phyloP scores from a whole-genome alignment of 2,329 filamentous ascomycete genomes.

The Ceratocystis diversiconidia region DNA sequence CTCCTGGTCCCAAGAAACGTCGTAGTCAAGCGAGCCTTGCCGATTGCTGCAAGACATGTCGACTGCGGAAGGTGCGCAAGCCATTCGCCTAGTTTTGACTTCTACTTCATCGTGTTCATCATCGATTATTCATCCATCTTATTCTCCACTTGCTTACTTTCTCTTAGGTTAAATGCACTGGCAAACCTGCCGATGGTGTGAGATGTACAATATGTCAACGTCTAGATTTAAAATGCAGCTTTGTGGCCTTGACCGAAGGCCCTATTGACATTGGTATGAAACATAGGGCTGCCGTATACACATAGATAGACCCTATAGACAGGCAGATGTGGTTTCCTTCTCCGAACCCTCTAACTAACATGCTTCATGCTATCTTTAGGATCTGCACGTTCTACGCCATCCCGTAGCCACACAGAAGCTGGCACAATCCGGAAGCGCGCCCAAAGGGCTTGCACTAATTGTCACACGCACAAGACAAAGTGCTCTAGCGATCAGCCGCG shows the following conservation, averaged over 20 bases:
- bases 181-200: constrained; percentile 25
- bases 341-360: constrained; percentile 3
- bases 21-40: constrained; percentile 22
- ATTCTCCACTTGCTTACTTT: not conserved
- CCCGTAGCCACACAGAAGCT: constrained; percentile 30
- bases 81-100: not conserved
- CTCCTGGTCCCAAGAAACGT: constrained; percentile 24
- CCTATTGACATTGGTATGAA: constrained; percentile 17
- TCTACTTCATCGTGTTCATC: not conserved
- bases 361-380: constrained; percentile 9
- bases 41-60: constrained; percentile 28
- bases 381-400: constrained; percentile 29
- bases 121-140: constrained; percentile 9
- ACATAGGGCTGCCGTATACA: not conserved
- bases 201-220: constrained; percentile 29
- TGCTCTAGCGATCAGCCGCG: constrained; percentile 30
- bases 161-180: constrained; percentile 30
- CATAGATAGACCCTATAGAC: too few relatives aligned
- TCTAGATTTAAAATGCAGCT: constrained; percentile 28
- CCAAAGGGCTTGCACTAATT: constrained; percentile 30
- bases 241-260: constrained; percentile 20
- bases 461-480: constrained; percentile 31
- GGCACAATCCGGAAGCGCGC: constrained; percentile 30
- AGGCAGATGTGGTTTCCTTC: not conserved
- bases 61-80: constrained; percentile 27